Conservation (phyloP, 2,329 filamentous ascomycete species). For the Coccinonectria pachysandricola region DNA sequence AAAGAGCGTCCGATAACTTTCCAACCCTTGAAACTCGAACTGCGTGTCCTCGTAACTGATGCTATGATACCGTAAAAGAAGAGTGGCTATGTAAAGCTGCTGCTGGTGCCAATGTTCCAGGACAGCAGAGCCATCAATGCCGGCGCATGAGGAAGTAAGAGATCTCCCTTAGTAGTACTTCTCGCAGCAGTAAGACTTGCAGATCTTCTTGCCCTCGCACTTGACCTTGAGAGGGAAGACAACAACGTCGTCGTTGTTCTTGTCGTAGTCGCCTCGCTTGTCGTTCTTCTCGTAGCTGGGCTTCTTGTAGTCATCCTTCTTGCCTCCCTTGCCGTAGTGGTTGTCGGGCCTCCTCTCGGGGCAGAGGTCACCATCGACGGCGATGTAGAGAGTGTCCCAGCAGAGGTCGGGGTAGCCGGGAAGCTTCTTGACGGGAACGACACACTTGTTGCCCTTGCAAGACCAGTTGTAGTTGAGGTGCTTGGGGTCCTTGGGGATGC, state of each 20-base stretch:
- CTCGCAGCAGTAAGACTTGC: constrained; percentile 5
- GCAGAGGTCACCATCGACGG: constrained; percentile 11
- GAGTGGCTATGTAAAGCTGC: no score
- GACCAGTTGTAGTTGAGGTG: constrained; percentile 11
- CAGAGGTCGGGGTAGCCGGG: constrained; percentile 9
- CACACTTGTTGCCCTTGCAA: constrained; percentile 10
- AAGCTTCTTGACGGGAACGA: constrained; percentile 9
- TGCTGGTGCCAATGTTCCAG: no score
- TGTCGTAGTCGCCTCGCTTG: constrained; percentile 1
- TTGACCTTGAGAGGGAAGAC: constrained; percentile 4
- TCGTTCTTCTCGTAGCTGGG: constrained; percentile 1
- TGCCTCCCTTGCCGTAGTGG: not conserved
- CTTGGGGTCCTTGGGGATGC: constrained; percentile 4
- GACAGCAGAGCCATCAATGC: no score
- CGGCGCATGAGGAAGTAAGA: no score
- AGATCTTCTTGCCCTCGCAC: constrained; percentile 5
- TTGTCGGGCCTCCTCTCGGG: not conserved
- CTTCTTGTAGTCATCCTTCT: not conserved
- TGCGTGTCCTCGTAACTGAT: no score
- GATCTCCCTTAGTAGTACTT: no score
- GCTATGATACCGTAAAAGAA: no score
- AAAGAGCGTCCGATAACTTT: no score
- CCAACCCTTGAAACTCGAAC: no score
- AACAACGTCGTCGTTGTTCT: constrained; percentile 2
- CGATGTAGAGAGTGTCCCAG: constrained; percentile 7